phyloP scores from a whole-genome alignment of 192 early-diverging fungal species.

The Ambispora gerdemannii region DNA sequence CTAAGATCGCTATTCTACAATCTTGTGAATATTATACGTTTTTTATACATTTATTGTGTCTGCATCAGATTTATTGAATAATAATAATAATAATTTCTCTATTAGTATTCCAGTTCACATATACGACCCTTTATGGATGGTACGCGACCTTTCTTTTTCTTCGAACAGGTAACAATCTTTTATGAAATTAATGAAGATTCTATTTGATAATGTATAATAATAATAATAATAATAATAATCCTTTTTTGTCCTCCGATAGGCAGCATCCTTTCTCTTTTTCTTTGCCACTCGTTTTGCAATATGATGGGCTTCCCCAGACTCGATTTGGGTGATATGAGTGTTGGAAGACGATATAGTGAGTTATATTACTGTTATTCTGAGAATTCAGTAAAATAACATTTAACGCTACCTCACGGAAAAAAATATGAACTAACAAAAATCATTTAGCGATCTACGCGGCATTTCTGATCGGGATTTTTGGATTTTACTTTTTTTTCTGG shows the following conservation, averaged over 20 bases:
- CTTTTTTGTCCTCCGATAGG: slow-evolving; percentile 29
- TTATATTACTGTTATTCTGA: not conserved
- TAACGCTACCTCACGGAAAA: not conserved
- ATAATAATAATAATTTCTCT: not conserved
- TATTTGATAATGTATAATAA: not conserved
- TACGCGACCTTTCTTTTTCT: slow-evolving; percentile 66
- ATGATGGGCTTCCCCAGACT: slow-evolving; percentile 67
- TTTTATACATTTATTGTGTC: slow-evolving; percentile 6
- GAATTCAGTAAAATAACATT: not conserved
- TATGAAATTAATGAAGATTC: not conserved
- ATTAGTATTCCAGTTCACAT: slow-evolving; percentile 61
- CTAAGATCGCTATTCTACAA: slow-evolving; percentile 37
- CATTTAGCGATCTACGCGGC: not conserved
- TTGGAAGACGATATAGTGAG: not conserved
- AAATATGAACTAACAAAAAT: not conserved
- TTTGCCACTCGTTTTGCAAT: slow-evolving; percentile 74
- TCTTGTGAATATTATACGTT: slow-evolving; percentile 28
- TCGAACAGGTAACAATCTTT: slow-evolving; percentile 43
- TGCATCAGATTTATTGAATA: slow-evolving; percentile 28
- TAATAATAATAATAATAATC: not conserved
- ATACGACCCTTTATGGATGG: slow-evolving; percentile 80
- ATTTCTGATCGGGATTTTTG: not conserved
- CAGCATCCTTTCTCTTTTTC: slow-evolving; percentile 46
- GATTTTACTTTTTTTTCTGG: slow-evolving; percentile 6
- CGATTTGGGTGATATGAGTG: not conserved